Evolutionary conservation across 2,329 filamentous ascomycete genomes (phyloP).

Genomic region (Epichloe festucae): DNA sequence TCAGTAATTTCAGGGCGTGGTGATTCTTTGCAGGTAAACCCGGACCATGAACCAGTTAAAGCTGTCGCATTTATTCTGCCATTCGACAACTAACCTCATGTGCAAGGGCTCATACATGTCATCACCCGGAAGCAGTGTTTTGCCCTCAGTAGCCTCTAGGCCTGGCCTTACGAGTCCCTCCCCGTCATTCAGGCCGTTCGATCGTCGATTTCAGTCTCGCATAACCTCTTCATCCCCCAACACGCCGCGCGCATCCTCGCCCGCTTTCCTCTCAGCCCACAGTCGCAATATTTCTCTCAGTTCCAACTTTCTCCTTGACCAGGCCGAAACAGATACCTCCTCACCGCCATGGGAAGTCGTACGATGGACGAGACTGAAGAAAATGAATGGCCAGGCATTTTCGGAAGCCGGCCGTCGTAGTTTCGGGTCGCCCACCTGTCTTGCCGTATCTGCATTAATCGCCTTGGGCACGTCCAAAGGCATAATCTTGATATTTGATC

Average conservation of each 20-base stretch:
- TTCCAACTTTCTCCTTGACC: slow-evolving; percentile 52
- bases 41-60: neutral
- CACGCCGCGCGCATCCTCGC: slow-evolving; percentile 60
- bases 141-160: slow-evolving; percentile 56
- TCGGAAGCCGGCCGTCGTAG: slow-evolving; percentile 85
- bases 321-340: slow-evolving; percentile 53
- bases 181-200: slow-evolving; percentile 82
- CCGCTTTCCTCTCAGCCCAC: slow-evolving; percentile 62
- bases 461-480: slow-evolving; percentile 89
- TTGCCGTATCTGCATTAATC: slow-evolving; percentile 77
- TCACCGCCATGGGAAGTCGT: slow-evolving; percentile 93
- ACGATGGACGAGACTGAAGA: slow-evolving; percentile 86
- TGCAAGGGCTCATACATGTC: slow-evolving; percentile 45
- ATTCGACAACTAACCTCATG: slow-evolving; percentile 14
- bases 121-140: slow-evolving; percentile 61
- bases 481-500: slow-evolving; percentile 91
- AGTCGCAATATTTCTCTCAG: slow-evolving; percentile 70
- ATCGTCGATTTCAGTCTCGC: slow-evolving; percentile 84
- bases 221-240: slow-evolving; percentile 44
- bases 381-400: slow-evolving; percentile 79
- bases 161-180: slow-evolving; percentile 56
- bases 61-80: neutral
- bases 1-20: slow-evolving; percentile 65
- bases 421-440: slow-evolving; percentile 82
- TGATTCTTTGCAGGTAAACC: slow-evolving; percentile 62